Base-by-base conservation (phyloP, 345 rosid species). In the Bretschneidera sinensis region DNA sequence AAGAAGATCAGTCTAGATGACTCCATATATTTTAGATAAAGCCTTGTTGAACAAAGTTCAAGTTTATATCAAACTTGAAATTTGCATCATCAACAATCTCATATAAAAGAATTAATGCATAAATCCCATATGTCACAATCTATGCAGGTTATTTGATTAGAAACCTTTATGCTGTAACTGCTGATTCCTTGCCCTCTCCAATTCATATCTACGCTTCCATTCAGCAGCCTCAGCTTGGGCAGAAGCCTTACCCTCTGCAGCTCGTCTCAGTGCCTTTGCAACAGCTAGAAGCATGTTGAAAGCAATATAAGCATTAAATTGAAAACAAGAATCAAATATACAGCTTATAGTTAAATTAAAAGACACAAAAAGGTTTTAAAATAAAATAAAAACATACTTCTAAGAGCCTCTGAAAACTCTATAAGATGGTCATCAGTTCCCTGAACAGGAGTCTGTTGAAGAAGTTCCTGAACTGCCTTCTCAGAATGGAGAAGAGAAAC, bases 161-260 rank as follows among this genome's bases (percentile, higher is more conserved):
- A 73, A 65, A 95, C 98, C 99, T 88, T 81, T 84, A 57, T 11
- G 79, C 55, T 80, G 79, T 59, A 74, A 65, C 48, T 60, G 78
- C 19, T 35, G 73, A 63, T 81, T 95, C 60, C 77, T 80, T 17
- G 79, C 69, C 74, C 78, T 85, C 81, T 91, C 95, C 65, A 95
- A 65, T 68, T 95, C 95, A 68, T 81, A 95, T 83, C 85, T 78
- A 61, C 96, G 91, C 75, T 95, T 91, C 99, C 99, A 95, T 73
- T 95, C 98, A 69, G 95, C 82, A 61, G 96, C 98, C 79, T 95
- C 98, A 43, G 96, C 96, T 81, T 95, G 97, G 58, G 98, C 98
- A 72, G 86, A 70, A 49, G 96, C 99, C 64, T 91, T 95, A 48
- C 88, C 99, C 78, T 95, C 99, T 54, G 99, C 95, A 77, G 96